Evolutionary conservation across 495 filamentous ascomycete genomes (phyloP).

Genomic region (Platismatia glauca): DNA sequence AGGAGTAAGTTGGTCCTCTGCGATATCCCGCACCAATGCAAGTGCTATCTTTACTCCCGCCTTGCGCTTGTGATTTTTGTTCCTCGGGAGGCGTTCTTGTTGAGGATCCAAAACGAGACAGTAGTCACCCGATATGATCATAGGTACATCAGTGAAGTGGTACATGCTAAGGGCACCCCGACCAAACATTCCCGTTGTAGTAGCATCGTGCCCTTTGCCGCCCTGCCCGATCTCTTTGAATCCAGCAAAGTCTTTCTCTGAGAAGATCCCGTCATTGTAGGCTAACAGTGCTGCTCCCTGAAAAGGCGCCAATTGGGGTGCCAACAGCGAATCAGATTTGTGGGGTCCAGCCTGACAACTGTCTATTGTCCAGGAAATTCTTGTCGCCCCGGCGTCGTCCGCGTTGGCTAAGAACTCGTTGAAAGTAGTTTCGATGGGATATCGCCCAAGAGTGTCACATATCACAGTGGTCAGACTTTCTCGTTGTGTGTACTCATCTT

Average conservation of each 20-base stretch:
- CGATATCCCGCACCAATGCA: neutral
- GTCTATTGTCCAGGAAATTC: constrained; percentile 34
- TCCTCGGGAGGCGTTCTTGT: constrained; percentile 26
- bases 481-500: constrained; percentile 35
- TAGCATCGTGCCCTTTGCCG: constrained; percentile 29
- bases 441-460: constrained; percentile 33
- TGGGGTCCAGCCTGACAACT: constrained; percentile 12
- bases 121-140: constrained; percentile 32
- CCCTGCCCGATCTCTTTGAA: constrained; percentile 35
- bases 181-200: constrained; percentile 36
- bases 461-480: constrained; percentile 31
- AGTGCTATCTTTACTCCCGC: constrained; percentile 23
- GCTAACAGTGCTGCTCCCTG: constrained; percentile 35
- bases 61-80: constrained; percentile 23
- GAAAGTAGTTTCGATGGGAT: constrained; percentile 32
- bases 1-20: constrained; percentile 32
- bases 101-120: constrained; percentile 37
- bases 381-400: constrained; percentile 32
- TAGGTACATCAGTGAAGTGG: constrained; percentile 38
- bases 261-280: constrained; percentile 33
- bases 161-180: constrained; percentile 38
- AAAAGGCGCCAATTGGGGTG: constrained; percentile 22
- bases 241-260: constrained; percentile 31
- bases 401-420: constrained; percentile 40
- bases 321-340: constrained; percentile 21